Percentiles rank a stretch among this genome's conserved stretches.
phyloP scores from a whole-genome alignment of 345 rosid species.

The Anacardium occidentale region DNA sequence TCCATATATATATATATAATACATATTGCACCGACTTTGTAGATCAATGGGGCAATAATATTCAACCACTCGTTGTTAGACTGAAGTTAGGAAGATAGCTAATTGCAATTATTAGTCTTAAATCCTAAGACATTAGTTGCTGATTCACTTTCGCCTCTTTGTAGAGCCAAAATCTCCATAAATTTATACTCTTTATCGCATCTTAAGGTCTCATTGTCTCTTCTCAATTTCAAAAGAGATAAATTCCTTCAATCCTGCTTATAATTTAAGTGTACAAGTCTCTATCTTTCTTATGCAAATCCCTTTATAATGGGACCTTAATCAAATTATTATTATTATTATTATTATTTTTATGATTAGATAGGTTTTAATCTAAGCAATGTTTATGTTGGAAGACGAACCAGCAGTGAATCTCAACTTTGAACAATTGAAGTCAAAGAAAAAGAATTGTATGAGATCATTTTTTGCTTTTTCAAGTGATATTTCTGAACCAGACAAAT shows the following conservation, averaged over 20 bases:
- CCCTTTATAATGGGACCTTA: conserved; percentile 2
- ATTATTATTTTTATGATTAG: background rate
- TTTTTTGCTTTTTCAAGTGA: no score
- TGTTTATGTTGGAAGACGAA: conserved; percentile 2
- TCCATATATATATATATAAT: background rate
- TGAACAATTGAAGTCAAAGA: conserved; percentile 13
- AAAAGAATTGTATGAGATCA: background rate
- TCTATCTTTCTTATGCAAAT: background rate
- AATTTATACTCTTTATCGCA: background rate
- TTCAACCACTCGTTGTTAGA: background rate
- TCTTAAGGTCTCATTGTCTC: conserved; percentile 15
- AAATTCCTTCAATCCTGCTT: background rate
- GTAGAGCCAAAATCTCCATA: conserved; percentile 17
- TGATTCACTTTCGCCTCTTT: conserved; percentile 4
- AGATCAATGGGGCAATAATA: background rate
- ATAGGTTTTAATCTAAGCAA: background rate
- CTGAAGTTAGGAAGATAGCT: background rate
- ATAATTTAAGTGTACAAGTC: background rate
- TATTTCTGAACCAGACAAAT: background rate
- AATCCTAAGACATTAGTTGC: background rate
- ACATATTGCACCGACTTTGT: no score
- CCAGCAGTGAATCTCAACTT: conserved; percentile 20
- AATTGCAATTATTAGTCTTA: background rate
- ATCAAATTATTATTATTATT: background rate
- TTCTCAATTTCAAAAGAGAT: conserved; percentile 14